Base-by-base conservation (phyloP, 2,329 filamentous ascomycete genomes). In the Ceratocystis smalleyi region DNA sequence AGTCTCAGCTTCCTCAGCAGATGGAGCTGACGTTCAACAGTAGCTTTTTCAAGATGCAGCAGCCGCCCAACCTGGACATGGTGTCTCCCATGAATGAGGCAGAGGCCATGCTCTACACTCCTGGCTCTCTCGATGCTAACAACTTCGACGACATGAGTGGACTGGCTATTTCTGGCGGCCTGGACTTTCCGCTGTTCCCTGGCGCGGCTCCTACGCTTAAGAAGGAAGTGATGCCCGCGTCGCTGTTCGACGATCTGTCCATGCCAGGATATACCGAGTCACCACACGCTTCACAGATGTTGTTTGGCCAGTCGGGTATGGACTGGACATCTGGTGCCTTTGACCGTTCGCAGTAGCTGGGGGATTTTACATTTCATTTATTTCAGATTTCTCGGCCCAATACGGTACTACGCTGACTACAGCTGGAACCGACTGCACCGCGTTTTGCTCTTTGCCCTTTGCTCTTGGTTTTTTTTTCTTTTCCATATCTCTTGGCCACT, bases 111-210 rank as follows among this genome's bases (percentile, higher is more conserved):
- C 79, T 89, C 40, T 87, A 80, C 73, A 87, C 86, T 8, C 84
- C 87, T 59, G 85, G 84, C 0, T 73, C 83, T 66, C 76, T 77
- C 19, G 80, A 83, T 27, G 77, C 83, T 30, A 86, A 90, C 67
- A 81, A 79, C 47, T 87, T 84, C 69, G 81, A 82, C 49, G 84
- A 85, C 35, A 54, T 61, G 17, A 57, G 54, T 19, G 54, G 54
- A 6, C 54, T 74, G 2, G 74, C 75, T 40, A 74, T 74, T 59
- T 75, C 72, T n/a, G 75, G 72, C 8, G 75, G 75, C n/a, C 75
- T 73, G 10, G 86, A 89, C 72, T 90, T 89, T 69, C 79, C 81
- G 19, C 78, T 90, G 17, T 89, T 81, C 70, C 79, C 80, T n/a
- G 40, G 40, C 24, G 54, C 35, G 1, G 40, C 35, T 19, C 27